A percentile compares a stretch with the other conserved stretches of the same genome.
Conservation (phyloP, 1,139 yeast species). For the Geotrichum europaeum region DNA sequence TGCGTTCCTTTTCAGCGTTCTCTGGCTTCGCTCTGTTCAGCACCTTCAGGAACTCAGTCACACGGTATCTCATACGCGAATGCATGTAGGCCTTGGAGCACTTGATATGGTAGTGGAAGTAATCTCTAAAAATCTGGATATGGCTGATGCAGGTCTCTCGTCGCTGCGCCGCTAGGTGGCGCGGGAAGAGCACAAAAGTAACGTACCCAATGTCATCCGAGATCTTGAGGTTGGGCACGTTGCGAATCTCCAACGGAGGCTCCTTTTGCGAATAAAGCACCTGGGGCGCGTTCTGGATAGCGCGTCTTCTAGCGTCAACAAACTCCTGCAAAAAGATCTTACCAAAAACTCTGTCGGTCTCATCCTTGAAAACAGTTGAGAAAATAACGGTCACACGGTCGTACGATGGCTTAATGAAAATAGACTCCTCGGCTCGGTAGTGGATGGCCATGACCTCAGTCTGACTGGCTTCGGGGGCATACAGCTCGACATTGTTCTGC, state of each 20-base stretch:
- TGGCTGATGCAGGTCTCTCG: conserved; percentile 82
- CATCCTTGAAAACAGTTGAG: conserved; percentile 91
- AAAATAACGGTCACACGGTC: conserved; percentile 96
- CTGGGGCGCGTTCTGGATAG: conserved; percentile 97
- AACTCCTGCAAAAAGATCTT: conserved; percentile 95
- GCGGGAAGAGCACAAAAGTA: conserved; percentile 51
- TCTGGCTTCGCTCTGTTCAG: conserved; percentile 97
- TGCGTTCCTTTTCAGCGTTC: conserved; percentile 72
- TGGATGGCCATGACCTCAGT: conserved; percentile 67
- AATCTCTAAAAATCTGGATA: conserved; percentile 86
- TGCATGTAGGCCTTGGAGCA: conserved; percentile 98
- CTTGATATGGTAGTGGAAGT: conserved; percentile 96
- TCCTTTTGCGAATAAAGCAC: conserved; percentile 84
- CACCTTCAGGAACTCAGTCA: conserved; percentile 86
- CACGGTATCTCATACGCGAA: conserved; percentile 95
- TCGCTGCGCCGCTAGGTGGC: conserved; percentile 68
- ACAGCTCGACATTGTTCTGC: conserved; percentile 46
- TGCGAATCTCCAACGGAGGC: conserved; percentile 84
- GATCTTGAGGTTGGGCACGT: conserved; percentile 32
- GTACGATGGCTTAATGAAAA: conserved; percentile 84
- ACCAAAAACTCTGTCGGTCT: conserved; percentile 92
- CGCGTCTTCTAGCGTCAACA: conserved; percentile 93
- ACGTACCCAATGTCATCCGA: conserved; percentile 39
- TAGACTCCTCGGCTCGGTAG: conserved; percentile 90
- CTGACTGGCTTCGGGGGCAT: conserved; percentile 45